These are phyloP conservation scores for Fusarium robinianum DNA, from an alignment of 2,329 filamentous ascomycete species.

Conservation along the genomic window DNA sequence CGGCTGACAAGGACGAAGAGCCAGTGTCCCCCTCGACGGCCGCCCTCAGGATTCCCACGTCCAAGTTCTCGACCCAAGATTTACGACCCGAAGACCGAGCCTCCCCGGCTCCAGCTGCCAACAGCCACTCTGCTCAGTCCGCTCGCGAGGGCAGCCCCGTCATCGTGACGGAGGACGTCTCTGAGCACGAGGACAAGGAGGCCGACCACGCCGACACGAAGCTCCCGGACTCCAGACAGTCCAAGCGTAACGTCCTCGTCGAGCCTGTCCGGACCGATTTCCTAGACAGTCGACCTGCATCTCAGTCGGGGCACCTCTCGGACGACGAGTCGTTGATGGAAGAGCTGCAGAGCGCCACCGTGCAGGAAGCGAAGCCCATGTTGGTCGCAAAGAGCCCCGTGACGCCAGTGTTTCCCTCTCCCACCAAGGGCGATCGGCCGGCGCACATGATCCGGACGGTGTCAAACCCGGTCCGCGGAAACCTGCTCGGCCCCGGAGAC, in stretches of 20 bases:
- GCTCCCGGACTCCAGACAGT: constrained; percentile 21
- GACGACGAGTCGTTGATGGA: constrained; percentile 86
- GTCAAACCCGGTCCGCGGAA: constrained; percentile 52
- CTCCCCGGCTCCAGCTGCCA: constrained; percentile 15
- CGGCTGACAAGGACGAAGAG: constrained; percentile 17
- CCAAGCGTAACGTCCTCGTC: constrained; percentile 43
- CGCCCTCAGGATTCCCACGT: constrained; percentile 31
- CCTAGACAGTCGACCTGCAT: constrained; percentile 26
- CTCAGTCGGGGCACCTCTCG: constrained; percentile 52
- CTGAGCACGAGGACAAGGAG: constrained; percentile 8
- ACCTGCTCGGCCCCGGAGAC: constrained; percentile 52
- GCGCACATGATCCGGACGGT: constrained; percentile 51
- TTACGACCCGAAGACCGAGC: constrained; percentile 28
- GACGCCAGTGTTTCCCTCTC: constrained; percentile 61
- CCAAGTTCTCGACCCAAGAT: constrained; percentile 39
- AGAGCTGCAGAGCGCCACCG: constrained; percentile 78
- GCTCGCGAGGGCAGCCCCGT: constrained; percentile 13
- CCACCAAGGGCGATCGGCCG: constrained; percentile 33
- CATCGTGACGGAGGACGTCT: constrained; percentile 16
- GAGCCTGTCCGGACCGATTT: constrained; percentile 62
- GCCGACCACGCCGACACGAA: constrained; percentile 8
- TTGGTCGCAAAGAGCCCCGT: constrained; percentile 83
- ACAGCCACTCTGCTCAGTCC: constrained; percentile 10
- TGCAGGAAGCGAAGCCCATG: constrained; percentile 83
- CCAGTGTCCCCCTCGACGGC: constrained; percentile 20